Percentiles rank a stretch among this genome's conserved stretches.
Conservation (phyloP, 225 moss, liverwort and hornwort species). For the Marchantia polymorpha region DNA sequence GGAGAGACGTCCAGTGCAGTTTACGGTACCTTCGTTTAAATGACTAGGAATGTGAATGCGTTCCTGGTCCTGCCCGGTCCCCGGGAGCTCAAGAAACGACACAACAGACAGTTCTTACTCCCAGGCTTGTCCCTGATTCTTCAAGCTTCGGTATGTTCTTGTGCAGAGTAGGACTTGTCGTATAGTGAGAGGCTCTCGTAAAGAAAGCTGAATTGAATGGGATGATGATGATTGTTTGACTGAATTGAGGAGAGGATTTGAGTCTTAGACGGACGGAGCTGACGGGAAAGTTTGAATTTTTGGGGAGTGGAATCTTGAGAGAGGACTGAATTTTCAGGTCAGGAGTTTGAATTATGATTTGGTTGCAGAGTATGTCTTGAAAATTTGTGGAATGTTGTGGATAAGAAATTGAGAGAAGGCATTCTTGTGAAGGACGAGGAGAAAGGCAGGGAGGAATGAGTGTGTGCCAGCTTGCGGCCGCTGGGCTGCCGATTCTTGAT, state of each 20-base stretch:
- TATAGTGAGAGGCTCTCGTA: background rate
- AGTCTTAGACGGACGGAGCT: background rate
- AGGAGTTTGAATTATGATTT: background rate
- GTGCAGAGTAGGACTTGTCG: background rate
- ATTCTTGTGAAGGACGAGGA: no score
- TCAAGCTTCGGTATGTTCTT: background rate
- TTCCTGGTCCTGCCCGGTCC: background rate
- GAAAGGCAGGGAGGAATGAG: background rate
- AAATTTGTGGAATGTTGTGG: background rate
- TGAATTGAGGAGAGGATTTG: background rate
- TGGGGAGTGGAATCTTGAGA: background rate
- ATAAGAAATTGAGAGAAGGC: no score
- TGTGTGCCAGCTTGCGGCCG: background rate
- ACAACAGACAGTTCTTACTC: background rate
- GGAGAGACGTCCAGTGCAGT: background rate
- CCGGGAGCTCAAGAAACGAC: background rate
- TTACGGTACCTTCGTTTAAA: background rate
- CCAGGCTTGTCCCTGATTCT: background rate
- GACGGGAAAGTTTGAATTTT: no score
- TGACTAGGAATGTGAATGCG: background rate
- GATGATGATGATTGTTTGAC: background rate
- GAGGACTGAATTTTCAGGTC: no score
- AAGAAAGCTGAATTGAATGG: background rate
- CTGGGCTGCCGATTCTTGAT: conserved; percentile 4
- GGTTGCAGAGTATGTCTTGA: background rate